Conservation (phyloP, 1,284 basidiomycete genomes). For the Golubevia sp. region DNA sequence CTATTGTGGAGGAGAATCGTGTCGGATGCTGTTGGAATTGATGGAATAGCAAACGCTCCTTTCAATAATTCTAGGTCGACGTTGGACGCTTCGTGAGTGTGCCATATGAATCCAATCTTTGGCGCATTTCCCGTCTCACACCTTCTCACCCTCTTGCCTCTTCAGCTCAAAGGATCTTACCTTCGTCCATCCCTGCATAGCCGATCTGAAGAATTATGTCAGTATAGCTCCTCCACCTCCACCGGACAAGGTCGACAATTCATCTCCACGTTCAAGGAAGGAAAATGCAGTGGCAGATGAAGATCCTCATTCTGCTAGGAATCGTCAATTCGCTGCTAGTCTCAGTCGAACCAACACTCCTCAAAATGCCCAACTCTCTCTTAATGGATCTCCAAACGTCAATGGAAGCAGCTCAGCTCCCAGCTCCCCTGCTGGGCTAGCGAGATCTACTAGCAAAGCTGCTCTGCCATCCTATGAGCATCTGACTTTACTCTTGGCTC, state of each 20-base stretch:
- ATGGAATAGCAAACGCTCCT: background rate
- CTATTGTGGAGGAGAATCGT: background rate
- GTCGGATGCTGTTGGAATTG: background rate
- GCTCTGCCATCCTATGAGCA: background rate
- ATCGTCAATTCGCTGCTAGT: background rate
- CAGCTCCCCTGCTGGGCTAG: background rate
- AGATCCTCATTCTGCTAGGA: background rate
- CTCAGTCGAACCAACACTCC: background rate
- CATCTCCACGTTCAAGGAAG: background rate
- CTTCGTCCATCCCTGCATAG: constrained; percentile 17
- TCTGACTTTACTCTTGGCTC: constrained; percentile 20
- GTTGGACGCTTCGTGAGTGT: background rate
- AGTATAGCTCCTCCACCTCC: constrained; percentile 16
- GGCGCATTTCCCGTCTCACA: background rate
- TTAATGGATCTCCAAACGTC: background rate
- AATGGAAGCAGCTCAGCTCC: background rate
- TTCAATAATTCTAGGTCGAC: background rate
- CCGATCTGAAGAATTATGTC: constrained; percentile 30
- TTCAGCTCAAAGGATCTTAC: background rate
- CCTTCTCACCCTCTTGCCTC: background rate
- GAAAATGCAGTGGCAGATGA: background rate
- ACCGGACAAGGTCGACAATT: background rate
- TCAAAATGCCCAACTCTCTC: background rate
- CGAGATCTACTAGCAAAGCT: background rate
- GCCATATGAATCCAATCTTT: no score